These are phyloP conservation scores for Crithidia sp. DNA, from an alignment of 208 protist genomes.

Conservation along the genomic window DNA sequence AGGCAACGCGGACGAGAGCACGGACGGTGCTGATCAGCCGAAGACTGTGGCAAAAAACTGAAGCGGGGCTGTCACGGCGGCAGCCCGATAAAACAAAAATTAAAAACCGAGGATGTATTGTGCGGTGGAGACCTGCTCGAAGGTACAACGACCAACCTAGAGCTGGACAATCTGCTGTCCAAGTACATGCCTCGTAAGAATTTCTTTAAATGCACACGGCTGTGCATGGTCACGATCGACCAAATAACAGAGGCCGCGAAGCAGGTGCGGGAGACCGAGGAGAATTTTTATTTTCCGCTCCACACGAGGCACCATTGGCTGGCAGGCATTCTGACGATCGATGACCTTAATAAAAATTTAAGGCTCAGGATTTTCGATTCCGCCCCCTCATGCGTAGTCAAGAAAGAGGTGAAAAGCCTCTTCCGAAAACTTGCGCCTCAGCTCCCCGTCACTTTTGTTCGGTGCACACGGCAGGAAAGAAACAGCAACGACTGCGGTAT, in stretches of 20 bases:
- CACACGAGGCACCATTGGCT: slow-evolving; percentile 4
- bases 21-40: not conserved
- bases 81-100: no score
- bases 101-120: not conserved
- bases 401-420: not conserved
- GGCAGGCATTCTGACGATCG: not conserved
- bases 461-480: not conserved
- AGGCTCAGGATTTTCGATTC: no score
- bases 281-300: not conserved
- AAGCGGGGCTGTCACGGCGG: not conserved
- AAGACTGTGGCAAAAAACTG: not conserved
- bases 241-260: not conserved
- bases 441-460: not conserved
- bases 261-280: not conserved
- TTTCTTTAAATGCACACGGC: no score
- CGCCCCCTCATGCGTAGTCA: not conserved
- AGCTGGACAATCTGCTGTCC: not conserved
- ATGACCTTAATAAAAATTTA: no score
- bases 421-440: not conserved
- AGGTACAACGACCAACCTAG: not conserved
- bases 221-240: not conserved
- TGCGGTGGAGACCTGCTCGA: not conserved
- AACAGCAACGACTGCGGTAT: not conserved
- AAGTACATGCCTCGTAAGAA: no score
- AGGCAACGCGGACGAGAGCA: not conserved